Evolutionary conservation across 805 yeast genomes (phyloP).

Genomic region (Pichia ethanolica): DNA sequence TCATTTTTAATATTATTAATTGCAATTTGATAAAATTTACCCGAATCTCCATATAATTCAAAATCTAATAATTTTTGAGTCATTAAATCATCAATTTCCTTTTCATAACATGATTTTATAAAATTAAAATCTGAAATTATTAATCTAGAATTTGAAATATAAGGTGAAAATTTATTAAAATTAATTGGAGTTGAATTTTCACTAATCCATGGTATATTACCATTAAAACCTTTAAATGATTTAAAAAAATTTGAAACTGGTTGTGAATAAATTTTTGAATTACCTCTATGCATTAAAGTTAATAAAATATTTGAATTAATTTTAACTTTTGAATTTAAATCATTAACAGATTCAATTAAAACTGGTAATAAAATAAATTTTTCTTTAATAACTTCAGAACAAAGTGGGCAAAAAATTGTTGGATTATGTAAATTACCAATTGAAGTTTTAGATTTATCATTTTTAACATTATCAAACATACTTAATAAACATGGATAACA

Average conservation of each 20-base stretch:
- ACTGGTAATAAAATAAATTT: constrained; percentile 63
- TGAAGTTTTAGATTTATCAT: constrained; percentile 23
- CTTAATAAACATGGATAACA: constrained; percentile 78
- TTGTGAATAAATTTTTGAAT: constrained; percentile 26
- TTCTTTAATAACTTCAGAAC: constrained; percentile 50
- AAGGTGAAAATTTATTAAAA: constrained; percentile 18
- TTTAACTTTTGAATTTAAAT: constrained; percentile 43
- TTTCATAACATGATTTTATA: constrained; percentile 44
- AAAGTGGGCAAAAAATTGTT: constrained; percentile 57
- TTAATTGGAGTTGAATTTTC: constrained; percentile 13
- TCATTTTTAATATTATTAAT: constrained; percentile 43
- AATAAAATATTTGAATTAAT: constrained; percentile 48
- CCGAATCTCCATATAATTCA: constrained; percentile 53
- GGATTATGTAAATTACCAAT: constrained; percentile 10
- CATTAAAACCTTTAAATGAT: constrained; percentile 19
- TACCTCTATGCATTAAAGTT: constrained; percentile 53
- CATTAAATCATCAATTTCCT: constrained; percentile 50
- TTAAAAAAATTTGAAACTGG: constrained; percentile 25
- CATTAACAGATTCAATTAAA: constrained; percentile 40
- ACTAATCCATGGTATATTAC: constrained; percentile 52
- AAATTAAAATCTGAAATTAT: constrained; percentile 58
- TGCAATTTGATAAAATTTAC: constrained; percentile 48
- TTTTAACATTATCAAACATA: constrained; percentile 44
- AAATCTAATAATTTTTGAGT: constrained; percentile 50
- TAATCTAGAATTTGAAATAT: constrained; percentile 54